Evolutionary conservation across 1,139 yeast species (phyloP), one percentile per base, ranked within the genome.

Genomic region (Kodamaea ohmeri): DNA sequence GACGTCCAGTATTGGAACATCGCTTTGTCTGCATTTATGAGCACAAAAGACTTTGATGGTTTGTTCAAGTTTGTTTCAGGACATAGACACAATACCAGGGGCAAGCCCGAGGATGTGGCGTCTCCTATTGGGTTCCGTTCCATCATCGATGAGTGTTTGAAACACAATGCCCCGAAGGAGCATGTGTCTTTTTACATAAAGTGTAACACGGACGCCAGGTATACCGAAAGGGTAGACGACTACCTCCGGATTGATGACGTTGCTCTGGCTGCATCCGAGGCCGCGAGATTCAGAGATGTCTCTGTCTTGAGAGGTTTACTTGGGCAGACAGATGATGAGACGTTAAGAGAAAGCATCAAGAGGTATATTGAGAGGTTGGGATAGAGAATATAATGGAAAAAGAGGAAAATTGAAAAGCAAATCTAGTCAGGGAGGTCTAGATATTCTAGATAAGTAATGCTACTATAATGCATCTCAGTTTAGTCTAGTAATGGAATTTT

Each of bases 51-150:
- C 36, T 86, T 84, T 67, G 85, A 80, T 20, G 80, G 77, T 35
- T 58, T 90, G 25, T 76, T 66, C 43, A 70, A 69, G 41, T 73
- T 74, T 48, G 58, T 67, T 20, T 54, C 63, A 6, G 53, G 52
- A 9, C 17, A 36, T 38, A 51, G 34, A 9, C 29, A 14, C 4
- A 1, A 57, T 71, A 7, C 43, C 59, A 3, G 46, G 51, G 4
- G 45, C 48, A 25, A 27, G 19, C 29, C 7, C 8, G 30, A 27
- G 6, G 20, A 4, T 6, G 30, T 16, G 19, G 20, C 17, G n/a
- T 75, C 94, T 1, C 88, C 90, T 0, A 83, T 88, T 39, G 94
- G 94, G 0, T 84, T 81, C 47, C 73, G 71, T 45, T 79, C 83
- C 2, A 80, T 88, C 47, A 83, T 72, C 35, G 67, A 73, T 9